Evolutionary conservation across 768 basidiomycete species (phyloP).

Genomic region (Crepidotus variabilis): DNA sequence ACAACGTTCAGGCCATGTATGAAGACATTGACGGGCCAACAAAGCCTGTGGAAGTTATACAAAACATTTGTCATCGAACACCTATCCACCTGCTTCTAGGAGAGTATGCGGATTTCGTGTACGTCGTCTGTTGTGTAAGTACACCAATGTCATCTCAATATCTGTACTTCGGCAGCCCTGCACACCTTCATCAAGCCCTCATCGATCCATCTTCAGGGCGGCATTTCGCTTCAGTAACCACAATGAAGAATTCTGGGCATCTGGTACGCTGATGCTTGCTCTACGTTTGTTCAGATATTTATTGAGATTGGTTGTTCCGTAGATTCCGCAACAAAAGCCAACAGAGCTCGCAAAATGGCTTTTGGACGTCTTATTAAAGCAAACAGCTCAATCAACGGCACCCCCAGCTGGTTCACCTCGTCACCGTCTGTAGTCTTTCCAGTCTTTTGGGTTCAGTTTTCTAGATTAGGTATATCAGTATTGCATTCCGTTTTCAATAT

Average conservation of each 20-base stretch:
- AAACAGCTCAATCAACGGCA: too few species aligned
- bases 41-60: slow-evolving; percentile 47
- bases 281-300: not conserved
- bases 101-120: slow-evolving; percentile 50
- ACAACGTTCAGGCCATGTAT: slow-evolving; percentile 53
- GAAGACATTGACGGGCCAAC: slow-evolving; percentile 50
- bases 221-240: slow-evolving; percentile 29
- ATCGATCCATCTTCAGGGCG: slow-evolving; percentile 29
- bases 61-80: slow-evolving; percentile 30
- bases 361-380: not conserved
- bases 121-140: slow-evolving; percentile 11
- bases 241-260: slow-evolving; percentile 27
- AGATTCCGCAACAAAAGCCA: slow-evolving; percentile 8
- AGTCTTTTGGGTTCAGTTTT: too few species aligned
- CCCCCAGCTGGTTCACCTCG: not conserved
- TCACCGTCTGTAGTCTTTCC: not conserved
- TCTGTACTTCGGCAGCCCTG: too few species aligned
- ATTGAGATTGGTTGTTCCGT: not conserved
- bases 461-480: too few species aligned
- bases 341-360: not conserved
- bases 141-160: too few species aligned
- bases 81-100: slow-evolving; percentile 57
- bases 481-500: too few species aligned
- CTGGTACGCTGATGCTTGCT: slow-evolving; percentile 19
- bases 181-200: slow-evolving; percentile 30